Evolutionary conservation across 2,329 filamentous ascomycete genomes (phyloP), one percentile per base, ranked within the genome.

Genomic region (Pseudogymnoascus pannorum): DNA sequence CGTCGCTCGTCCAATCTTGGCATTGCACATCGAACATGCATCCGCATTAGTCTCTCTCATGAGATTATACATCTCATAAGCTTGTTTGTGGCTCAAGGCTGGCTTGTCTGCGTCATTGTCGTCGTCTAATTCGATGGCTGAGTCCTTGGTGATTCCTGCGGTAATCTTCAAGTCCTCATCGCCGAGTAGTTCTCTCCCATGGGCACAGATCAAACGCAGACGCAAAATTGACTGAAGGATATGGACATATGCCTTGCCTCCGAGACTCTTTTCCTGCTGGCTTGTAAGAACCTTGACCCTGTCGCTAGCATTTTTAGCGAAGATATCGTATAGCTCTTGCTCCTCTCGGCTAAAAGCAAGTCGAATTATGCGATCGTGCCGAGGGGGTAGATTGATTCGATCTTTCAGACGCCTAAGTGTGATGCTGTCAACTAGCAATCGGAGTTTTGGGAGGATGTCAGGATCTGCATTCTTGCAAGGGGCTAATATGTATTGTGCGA

Each of bases 381-480:
- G 85, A 20, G 81, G 79, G 1, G 91, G 90, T 2, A 99, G 78
- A 68, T 95, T 81, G 63, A 97, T 92, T 74, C 88, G 92, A 73
- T 97, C 91, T 74, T 97, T 97, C 33, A 94, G 80, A 20, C 94
- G 89, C 24, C 94, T 88, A 8, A 99, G 79, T 0, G 94, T 97
- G 66, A 99, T 89, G n/a, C 90, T 94, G 71, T 96, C 91, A 7
- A 99, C 92, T 0, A 99, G 82, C 9, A 97, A 81, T 29, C 93
- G 89, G 31, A 99, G 79, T 71, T 92, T 94, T 3, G 88, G 85
- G 1, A 97, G 81, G 57, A 95, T 92, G 42, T 89, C 87, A 0
- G 90, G 85, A 68, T 97, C 90, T 42, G 89, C 93, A 20, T 83
- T 83, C 74, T 96, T 96, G 78, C 97, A 96, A 0, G 92, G 92